Evolutionary conservation across 495 filamentous ascomycete genomes (phyloP), one percentile per base, ranked within the genome.

Genomic region (Penicillium longicatenatum): DNA sequence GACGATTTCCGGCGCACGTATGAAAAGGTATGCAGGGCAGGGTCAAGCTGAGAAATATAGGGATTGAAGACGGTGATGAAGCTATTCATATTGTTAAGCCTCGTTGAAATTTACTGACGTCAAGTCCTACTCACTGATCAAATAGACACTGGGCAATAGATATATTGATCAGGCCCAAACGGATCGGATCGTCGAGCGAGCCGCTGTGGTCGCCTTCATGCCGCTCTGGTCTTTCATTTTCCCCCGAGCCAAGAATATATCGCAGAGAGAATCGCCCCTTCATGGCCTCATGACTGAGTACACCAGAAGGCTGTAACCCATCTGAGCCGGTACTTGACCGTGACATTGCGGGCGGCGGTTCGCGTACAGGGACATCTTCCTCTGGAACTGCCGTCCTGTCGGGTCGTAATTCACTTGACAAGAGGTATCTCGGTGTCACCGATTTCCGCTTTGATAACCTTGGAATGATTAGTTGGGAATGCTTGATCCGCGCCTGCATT

Each of bases 1-100:
- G 65, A 50, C 1, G 58, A 62, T 51, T 62, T 64, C 39, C 52
- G 58, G 8, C 58, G 62, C 21, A 65, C 54, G 53, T 67, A 65
- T 41, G 48, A 44, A 21, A 67, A 61, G 17, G 61, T 59, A 50
- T 67, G 65, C 1, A 65, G 52, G 29, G 54, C 33, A 37, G 65
- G 62, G 48, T 67, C 65, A 17, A 67, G 48, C 24, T 67, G 65
- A 49, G 58, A 55, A 21, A 67, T 61, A 31, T 65, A 67, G 4
- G 65, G 58, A 48, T 67, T 67, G 22, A 64, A 46, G 29, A 57
- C 54, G 24, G 53, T 56, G 24, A 67, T 64, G 52, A 67, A 67
- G 29, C 65, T 67, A 33, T 17, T 41, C 35, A 35, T 11, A 29
- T 31, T 30, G 50, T 63, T 33, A 63, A 52, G 8, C 4, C 22